Percentiles rank a stretch among this genome's conserved stretches.
These are phyloP conservation scores for Pseudofabraea citricarpa DNA, from an alignment of 2,329 filamentous ascomycete species.

Conservation along the genomic window DNA sequence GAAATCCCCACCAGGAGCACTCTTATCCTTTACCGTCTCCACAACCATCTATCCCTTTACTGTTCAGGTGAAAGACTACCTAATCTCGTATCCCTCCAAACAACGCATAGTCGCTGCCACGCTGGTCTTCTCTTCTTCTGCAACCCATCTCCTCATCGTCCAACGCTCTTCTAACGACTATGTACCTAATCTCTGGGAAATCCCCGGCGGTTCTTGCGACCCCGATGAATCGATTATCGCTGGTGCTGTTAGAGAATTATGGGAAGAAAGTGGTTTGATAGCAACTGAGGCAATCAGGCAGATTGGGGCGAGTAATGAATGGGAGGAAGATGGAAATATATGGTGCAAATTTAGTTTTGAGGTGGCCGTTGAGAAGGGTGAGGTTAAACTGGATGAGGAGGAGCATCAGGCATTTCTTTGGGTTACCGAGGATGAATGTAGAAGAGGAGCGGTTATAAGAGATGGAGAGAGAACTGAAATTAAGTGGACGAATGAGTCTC, in stretches of 20 bases:
- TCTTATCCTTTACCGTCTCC: slow-evolving; percentile 4
- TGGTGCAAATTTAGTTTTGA: slow-evolving; percentile 10
- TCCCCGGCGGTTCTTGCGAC: slow-evolving; percentile 8
- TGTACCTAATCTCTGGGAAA: slow-evolving; percentile 10
- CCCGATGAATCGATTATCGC: slow-evolving; percentile 6
- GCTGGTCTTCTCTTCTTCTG: slow-evolving; percentile 43
- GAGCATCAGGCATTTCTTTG: slow-evolving; percentile 10
- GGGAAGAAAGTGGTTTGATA: slow-evolving; percentile 9
- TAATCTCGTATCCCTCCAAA: slow-evolving; percentile 3
- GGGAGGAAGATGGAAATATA: slow-evolving; percentile 1
- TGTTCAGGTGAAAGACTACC: slow-evolving; percentile 6
- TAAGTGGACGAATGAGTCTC: slow-evolving; percentile 8
- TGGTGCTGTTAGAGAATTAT: slow-evolving; percentile 8
- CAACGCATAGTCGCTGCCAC: slow-evolving; percentile 31
- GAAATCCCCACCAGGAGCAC: slow-evolving; percentile 4
- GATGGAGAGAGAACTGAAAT: slow-evolving; percentile 7
- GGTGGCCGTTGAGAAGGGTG: slow-evolving; percentile 6
- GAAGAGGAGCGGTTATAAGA: slow-evolving; percentile 1
- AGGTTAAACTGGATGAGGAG: slow-evolving; percentile 8
- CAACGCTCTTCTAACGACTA: slow-evolving; percentile 7
- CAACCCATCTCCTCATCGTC: slow-evolving; percentile 41
- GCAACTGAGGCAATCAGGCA: slow-evolving; percentile 4
- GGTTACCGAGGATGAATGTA: slow-evolving; percentile 11
- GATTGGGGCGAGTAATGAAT: slow-evolving; percentile 3
- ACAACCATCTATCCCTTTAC: slow-evolving; percentile 6